These are phyloP conservation scores for Colletotrichum musae DNA, from an alignment of 2,329 filamentous ascomycete genomes.

Conservation along the genomic window DNA sequence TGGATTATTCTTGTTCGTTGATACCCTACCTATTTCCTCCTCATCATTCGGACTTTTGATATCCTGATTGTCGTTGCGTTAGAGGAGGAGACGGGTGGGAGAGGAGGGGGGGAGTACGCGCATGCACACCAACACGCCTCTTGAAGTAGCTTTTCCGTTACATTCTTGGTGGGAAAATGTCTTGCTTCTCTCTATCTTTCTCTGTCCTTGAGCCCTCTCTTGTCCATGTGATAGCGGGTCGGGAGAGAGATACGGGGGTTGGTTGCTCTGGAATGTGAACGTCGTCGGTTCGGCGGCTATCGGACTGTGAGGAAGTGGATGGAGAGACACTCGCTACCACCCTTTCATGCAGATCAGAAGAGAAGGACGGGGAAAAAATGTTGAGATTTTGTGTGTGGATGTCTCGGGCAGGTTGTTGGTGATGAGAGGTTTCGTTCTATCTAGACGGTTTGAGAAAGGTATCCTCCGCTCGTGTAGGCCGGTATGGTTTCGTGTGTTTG, in stretches of 20 bases:
- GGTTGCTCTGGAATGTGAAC: neutral
- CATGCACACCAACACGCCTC: neutral
- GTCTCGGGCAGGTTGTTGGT: neutral
- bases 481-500: neutral
- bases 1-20: constrained; percentile 8
- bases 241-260: neutral
- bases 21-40: too few species aligned
- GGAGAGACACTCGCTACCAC: neutral
- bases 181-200: neutral
- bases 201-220: neutral
- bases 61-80: neutral
- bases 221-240: neutral
- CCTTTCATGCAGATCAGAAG: neutral
- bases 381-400: neutral
- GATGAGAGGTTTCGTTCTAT: neutral
- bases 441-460: constrained; percentile 2
- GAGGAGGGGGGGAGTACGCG: neutral
- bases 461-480: neutral
- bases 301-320: neutral
- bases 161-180: neutral
- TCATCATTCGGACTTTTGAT: too few species aligned
- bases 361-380: neutral
- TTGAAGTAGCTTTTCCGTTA: neutral
- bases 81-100: too few species aligned
- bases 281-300: neutral